These are phyloP conservation scores for Marchantia paleacea DNA, from an alignment of 225 moss, liverwort and hornwort species.

Conservation along the genomic window DNA sequence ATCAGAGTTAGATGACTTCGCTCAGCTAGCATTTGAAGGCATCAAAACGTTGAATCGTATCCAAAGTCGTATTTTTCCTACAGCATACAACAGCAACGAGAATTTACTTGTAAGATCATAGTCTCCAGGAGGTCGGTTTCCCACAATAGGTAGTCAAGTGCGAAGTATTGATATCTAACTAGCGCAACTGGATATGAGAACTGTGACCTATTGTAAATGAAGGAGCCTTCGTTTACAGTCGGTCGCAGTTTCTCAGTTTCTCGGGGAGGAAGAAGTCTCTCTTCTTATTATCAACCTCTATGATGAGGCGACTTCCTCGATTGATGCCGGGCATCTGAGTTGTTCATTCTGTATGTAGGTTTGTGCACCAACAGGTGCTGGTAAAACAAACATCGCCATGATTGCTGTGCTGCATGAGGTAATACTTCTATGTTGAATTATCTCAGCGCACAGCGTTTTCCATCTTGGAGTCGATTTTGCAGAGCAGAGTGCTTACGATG, in stretches of 20 bases:
- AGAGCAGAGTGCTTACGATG: neutral
- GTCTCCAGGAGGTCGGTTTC: neutral
- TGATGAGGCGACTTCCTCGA: neutral
- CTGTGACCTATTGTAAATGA: too few species aligned
- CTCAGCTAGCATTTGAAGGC: slow-evolving; percentile 89
- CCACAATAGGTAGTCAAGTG: neutral
- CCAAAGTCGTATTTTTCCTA: slow-evolving; percentile 86
- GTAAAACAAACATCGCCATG: slow-evolving; percentile 99
- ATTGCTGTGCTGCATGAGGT: slow-evolving; percentile 93
- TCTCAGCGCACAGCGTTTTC: neutral
- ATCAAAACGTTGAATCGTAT: slow-evolving; percentile 83
- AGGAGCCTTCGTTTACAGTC: neutral
- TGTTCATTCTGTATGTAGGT: slow-evolving; percentile 42
- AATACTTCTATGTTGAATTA: slow-evolving; percentile 9
- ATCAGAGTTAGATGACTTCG: slow-evolving; percentile 85
- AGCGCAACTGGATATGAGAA: too few species aligned
- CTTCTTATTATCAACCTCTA: neutral
- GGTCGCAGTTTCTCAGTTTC: neutral
- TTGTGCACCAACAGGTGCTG: slow-evolving; percentile 98
- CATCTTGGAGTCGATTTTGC: neutral
- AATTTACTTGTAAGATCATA: slow-evolving; percentile 69
- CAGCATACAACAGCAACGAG: slow-evolving; percentile 85
- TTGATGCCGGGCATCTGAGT: neutral
- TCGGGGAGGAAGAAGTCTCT: neutral
- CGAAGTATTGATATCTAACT: neutral